Evolutionary conservation across 176 grass and related monocot genomes (phyloP), one percentile per base, ranked within the genome.

Genomic region (Themeda triandra): DNA sequence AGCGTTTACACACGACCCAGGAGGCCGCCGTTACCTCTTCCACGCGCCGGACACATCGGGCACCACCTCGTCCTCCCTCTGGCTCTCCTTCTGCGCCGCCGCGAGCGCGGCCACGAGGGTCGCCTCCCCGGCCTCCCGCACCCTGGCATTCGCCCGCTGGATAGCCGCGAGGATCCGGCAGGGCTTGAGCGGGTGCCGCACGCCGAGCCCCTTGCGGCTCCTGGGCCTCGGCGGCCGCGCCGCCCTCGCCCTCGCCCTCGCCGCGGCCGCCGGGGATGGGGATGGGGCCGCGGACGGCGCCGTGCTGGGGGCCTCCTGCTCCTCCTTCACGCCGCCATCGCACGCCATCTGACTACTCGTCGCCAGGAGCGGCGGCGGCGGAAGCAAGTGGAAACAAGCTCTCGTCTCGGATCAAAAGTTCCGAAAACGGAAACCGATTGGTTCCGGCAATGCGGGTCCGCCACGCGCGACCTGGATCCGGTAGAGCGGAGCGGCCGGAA

Each of bases 101-200:
- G 17, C 77, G 23, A 63, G 45, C 18, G 76, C 71, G n/a, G 69
- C 84, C 63, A 65, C 85, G 27, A 59, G 41, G 49, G 80, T 75
- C 19, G 84, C 84, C 63, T 83, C 84, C 51, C 82, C 89, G 6
- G 45, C 48, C 60, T 80, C 85, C 67, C 65, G 63, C 14, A 79
- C 56, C 35, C 70, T 71, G 51, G 94, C 66, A 60, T 78, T 73
- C 42, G 77, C 78, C 89, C 68, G 88, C 84, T 83, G 87, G n/a
- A 71, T 66, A 41, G 80, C 88, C 28, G 68, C 63, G 37, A 84
- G 33, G 72, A 94, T 82, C 18, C 86, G 65, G 67, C 71, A 85
- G 78, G 87, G 83, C 88, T 90, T 92, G 44, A 92, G 66, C 77
- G 77, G 88, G 83, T 90, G 83, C 83, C 86, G 71, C 51, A 85